Evolutionary conservation across 441 rosid genomes (phyloP), one percentile per base, ranked within the genome.

Genomic region (Breynia disticha): DNA sequence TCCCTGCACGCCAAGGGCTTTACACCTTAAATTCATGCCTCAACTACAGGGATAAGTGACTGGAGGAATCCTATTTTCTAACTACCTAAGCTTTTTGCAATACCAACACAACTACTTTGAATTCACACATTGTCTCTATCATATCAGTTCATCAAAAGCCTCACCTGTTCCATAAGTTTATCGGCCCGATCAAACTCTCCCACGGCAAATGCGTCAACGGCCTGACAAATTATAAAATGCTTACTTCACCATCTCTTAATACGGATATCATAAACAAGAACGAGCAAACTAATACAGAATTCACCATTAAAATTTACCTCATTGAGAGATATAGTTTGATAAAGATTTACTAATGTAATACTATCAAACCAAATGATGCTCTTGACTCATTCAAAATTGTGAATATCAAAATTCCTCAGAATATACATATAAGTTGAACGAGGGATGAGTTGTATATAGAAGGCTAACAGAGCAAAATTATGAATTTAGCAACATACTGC

Each of bases 81-180:
- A n/a, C n/a, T n/a, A n/a, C n/a, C n/a, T n/a, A n/a, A n/a, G n/a
- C n/a, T n/a, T n/a, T n/a, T n/a, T n/a, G n/a, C n/a, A n/a, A n/a
- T 28, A 28, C 5, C 35, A 28, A 28, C 4, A 28, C 35, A 28
- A 28, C 35, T 28, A 5, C 5, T 9, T 28, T 28, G 35, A 4
- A 28, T 28, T 28, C 35, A 28, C 35, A 28, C 4, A 4, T 28
- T 9, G 8, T 28, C 1, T 28, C 35, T 9, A 9, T 28, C 35
- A 28, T 28, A 28, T 9, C 8, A 28, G 35, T 9, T 28, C 4
- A 28, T 19, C 19, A 21, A 50, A 65, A 62, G 45, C 51, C 28
- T 53, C 58, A 83, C 91, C 80, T 72, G 5, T 48, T 75, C 75
- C 57, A 76, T 52, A 17, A 79, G 76, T 69, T 65, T 75, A 71